Evolutionary conservation across 2,329 filamentous ascomycete genomes (phyloP), one percentile per base, ranked within the genome.

Genomic region (Alternaria rosae): DNA sequence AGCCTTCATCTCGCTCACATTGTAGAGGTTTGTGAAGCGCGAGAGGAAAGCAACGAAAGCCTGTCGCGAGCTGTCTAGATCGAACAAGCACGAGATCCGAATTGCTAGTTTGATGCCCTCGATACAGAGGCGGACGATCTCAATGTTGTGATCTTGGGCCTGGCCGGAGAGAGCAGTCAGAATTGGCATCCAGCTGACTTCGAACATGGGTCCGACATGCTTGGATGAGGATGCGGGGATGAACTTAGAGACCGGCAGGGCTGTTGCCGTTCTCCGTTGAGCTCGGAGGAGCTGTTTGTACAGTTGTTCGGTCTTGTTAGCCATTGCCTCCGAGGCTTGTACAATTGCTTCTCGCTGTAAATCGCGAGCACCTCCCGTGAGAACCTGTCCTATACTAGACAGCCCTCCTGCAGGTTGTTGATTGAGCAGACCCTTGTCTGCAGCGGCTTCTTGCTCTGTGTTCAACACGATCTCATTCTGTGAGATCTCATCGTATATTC

Each of bases 181-280:
- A 79, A 97, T 96, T 10, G 94, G 97, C 94, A 98, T 99, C 95
- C 95, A 99, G 0, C 93, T 96, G 23, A 97, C 93, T 72, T 97
- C 94, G 75, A 99, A 98, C 95, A 99, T 99, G 1, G 95, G 93
- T 0, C 95, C 95, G 52, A 97, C 92, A 78, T 99, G 95, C 71
- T 93, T 94, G 77, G 93, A 94, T 0, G 94, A 98, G 2, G 93
- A 95, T 4, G 95, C 95, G 1, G 93, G 92, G 57, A 99, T 96
- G 79, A 95, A 99, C 59, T 83, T 89, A 81, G 85, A 90, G 72
- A 79, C 80, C n/a, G 82, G 89, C 82, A 76, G 86, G 77, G 91
- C 91, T 43, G 91, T 83, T 2, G 92, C 89, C 62, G 92, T 95
- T 72, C 89, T 90, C 52, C 92, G 89, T 79, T 99, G 95, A 53